A percentile compares a stretch with the other conserved stretches of the same genome.
Evolutionary conservation across 345 rosid species (phyloP).

Genomic region (Microcos paniculata): DNA sequence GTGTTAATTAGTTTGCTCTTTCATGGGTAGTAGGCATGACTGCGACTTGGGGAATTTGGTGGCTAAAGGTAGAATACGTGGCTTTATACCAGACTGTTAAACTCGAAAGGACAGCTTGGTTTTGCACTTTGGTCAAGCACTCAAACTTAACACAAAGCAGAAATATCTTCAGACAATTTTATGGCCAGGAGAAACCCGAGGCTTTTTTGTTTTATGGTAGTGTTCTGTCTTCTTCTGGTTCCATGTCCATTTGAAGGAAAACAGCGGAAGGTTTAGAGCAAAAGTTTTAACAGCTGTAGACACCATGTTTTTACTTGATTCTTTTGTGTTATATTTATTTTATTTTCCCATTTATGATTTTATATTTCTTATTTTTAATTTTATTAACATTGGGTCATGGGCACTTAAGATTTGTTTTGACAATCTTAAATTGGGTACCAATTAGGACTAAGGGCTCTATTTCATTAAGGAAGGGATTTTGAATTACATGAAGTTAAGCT

Average conservation of each 20-base stretch:
- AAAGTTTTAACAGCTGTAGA: too few species aligned
- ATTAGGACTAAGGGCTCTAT: too few species aligned
- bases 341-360: too few species aligned
- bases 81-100: conserved; percentile 16
- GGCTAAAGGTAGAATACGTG: conserved; percentile 42
- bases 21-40: not conserved
- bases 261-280: not conserved
- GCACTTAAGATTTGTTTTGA: too few species aligned
- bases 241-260: not conserved
- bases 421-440: too few species aligned
- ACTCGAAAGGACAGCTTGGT: conserved; percentile 16
- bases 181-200: not conserved
- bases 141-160: not conserved
- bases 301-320: too few species aligned
- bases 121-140: conserved; percentile 1
- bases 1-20: not conserved
- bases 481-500: too few species aligned
- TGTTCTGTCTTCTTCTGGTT: too few species aligned
- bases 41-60: conserved; percentile 28
- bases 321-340: too few species aligned
- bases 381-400: too few species aligned
- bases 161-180: not conserved
- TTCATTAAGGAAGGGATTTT: too few species aligned
- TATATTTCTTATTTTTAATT: too few species aligned
- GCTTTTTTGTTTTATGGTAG: not conserved